Conservation (phyloP, 352 stramenopile genomes). For the Phytophthora crassamura region DNA sequence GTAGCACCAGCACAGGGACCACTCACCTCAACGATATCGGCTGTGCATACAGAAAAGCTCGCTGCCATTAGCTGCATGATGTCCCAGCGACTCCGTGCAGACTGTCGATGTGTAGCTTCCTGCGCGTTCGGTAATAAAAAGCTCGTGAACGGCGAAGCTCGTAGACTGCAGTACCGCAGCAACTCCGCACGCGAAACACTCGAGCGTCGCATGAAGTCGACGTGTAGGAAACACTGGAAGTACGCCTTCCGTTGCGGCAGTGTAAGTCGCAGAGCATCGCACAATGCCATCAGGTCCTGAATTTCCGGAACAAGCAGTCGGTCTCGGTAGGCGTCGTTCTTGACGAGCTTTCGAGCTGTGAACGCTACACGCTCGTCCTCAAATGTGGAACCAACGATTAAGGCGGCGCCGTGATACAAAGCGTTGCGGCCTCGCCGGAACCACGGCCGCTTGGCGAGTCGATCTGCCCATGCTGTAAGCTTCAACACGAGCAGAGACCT, state of each 20-base stretch:
- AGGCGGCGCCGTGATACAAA: conserved; percentile 32
- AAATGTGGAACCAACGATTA: conserved; percentile 54
- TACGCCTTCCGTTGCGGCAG: conserved; percentile 62
- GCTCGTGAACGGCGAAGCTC: conserved; percentile 34
- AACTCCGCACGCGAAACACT: conserved; percentile 59
- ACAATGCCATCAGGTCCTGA: conserved; percentile 59
- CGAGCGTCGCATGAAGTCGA: conserved; percentile 65
- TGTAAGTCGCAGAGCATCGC: conserved; percentile 58
- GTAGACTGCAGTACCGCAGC: conserved; percentile 63
- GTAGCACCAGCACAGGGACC: background rate
- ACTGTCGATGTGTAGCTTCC: conserved; percentile 46
- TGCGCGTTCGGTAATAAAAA: conserved; percentile 46
- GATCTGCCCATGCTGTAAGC: conserved; percentile 3
- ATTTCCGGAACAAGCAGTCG: conserved; percentile 67
- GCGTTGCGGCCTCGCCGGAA: conserved; percentile 26
- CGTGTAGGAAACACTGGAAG: conserved; percentile 67
- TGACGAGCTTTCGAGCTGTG: conserved; percentile 50
- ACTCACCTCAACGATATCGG: conserved; percentile 39
- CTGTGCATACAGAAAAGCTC: conserved; percentile 72
- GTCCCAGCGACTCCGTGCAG: conserved; percentile 55
- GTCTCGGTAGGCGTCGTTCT: conserved; percentile 74
- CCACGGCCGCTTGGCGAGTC: conserved; percentile 23
- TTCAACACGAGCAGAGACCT: conserved; percentile 13
- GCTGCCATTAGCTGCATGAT: conserved; percentile 58
- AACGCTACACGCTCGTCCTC: conserved; percentile 56